These are phyloP conservation scores for Elsinoe arachidis DNA, from an alignment of 2,329 filamentous ascomycete species.

Conservation along the genomic window DNA sequence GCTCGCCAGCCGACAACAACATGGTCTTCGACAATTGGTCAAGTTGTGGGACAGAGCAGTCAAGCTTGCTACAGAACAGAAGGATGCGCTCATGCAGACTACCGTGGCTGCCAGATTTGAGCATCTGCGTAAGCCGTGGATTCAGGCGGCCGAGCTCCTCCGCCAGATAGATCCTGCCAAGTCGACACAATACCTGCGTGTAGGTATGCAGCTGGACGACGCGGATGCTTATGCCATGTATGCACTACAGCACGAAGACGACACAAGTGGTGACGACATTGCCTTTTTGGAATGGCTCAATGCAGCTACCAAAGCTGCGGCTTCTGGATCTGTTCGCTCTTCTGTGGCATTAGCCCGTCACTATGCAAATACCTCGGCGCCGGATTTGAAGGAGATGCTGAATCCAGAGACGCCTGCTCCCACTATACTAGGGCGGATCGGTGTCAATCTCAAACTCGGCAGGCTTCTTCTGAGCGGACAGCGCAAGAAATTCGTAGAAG, in stretches of 20 bases:
- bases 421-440: not conserved
- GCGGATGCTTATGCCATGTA: constrained; percentile 35
- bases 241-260: constrained; percentile 20
- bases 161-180: not conserved
- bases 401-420: not conserved
- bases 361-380: constrained; percentile 28
- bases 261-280: constrained; percentile 18
- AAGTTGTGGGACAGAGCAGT: constrained; percentile 13
- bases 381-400: not conserved
- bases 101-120: constrained; percentile 3
- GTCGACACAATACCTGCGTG: constrained; percentile 20
- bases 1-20: constrained; percentile 5
- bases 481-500: not conserved
- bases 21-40: not conserved
- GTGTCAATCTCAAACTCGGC: not conserved
- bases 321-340: constrained; percentile 32
- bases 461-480: too few relatives aligned
- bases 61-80: not conserved
- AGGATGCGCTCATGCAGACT: not conserved
- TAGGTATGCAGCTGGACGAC: constrained; percentile 34
- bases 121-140: constrained; percentile 26
- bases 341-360: constrained; percentile 32
- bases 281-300: constrained; percentile 33
- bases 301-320: constrained; percentile 38
- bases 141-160: not conserved